Base-by-base conservation (phyloP, 805 yeast genomes). In the Candida methanosorbosa region DNA sequence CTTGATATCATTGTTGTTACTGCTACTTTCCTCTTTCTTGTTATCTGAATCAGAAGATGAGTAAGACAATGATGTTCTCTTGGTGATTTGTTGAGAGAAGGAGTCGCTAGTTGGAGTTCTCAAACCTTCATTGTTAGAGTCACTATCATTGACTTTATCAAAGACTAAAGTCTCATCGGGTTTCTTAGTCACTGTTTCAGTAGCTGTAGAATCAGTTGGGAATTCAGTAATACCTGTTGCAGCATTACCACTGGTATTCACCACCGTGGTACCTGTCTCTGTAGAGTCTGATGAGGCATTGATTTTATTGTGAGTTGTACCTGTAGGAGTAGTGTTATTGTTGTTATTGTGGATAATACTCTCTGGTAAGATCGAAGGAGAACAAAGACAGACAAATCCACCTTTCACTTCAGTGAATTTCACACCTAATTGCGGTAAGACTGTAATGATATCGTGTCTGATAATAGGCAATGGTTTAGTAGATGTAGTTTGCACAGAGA, bases 401-500 rank as follows among this genome's bases (percentile, higher is more conserved):
- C 97, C 97, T 50, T 81, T 81, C 17, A 88, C 94, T 59, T 88
- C 97, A 41, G 79, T 81, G 55, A 72, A 88, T 39, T 77, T 75
- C 32, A 90, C 92, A 19, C 85, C 86, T 51, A 85, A 66, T 42
- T 75, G 75, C 15, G 76, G 77, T 52, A 88, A 68, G 1, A 82
- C 90, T 16, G 76, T 70, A 20, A 88, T 82, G 27, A 88, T 78
- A 52, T 83, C 88, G 50, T 82, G 78, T 36, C 97, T 73, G 38
- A 88, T 87, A 42, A 84, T 82, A 11, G 94, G 88, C 37, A 90
- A 66, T 15, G 95, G 92, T 49, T 86, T 86, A 4, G 95, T 84
- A 2, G 96, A 86, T 0, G 97, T 88, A 1, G 95, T 84, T 60
- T 88, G 96, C 32, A 88, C 97, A 39, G 90, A 79, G 60, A 88